Percentiles rank a stretch among this genome's conserved stretches.
These are phyloP conservation scores for Fagopyrum homotropicum DNA, from an alignment of 148 eudicot genomes.

Conservation along the genomic window DNA sequence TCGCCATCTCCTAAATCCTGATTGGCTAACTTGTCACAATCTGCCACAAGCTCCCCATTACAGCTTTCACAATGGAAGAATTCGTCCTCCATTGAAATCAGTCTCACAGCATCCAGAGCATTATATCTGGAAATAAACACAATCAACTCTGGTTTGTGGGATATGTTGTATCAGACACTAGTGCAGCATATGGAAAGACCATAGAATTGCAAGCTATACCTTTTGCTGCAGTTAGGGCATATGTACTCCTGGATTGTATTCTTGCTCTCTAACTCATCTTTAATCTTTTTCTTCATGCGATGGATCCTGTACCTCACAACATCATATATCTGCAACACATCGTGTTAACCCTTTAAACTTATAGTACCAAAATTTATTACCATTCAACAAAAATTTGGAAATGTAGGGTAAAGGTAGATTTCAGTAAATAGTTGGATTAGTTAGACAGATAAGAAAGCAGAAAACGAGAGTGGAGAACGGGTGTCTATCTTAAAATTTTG, in stretches of 20 bases:
- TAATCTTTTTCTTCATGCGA: slow-evolving; percentile 88
- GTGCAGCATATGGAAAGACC: slow-evolving; percentile 12
- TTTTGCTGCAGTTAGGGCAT: slow-evolving; percentile 84
- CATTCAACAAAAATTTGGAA: background rate
- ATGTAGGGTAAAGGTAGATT: background rate
- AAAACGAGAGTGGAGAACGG: background rate
- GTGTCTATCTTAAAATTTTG: background rate
- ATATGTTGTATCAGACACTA: background rate
- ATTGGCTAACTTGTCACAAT: slow-evolving; percentile 85
- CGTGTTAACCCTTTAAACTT: slow-evolving; percentile 1
- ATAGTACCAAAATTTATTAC: background rate
- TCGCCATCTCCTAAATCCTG: slow-evolving; percentile 90
- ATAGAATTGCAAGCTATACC: slow-evolving; percentile 30
- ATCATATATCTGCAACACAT: slow-evolving; percentile 74
- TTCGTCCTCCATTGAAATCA: slow-evolving; percentile 70
- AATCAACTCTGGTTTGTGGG: slow-evolving; percentile 9
- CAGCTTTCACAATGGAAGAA: slow-evolving; percentile 92
- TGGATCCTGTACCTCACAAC: slow-evolving; percentile 93
- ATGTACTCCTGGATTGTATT: slow-evolving; percentile 92
- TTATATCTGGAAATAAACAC: slow-evolving; percentile 59
- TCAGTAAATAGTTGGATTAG: background rate
- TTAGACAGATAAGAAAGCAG: background rate
- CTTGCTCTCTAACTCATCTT: slow-evolving; percentile 94
- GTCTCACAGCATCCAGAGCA: slow-evolving; percentile 95
- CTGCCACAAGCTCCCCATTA: slow-evolving; percentile 87